Evolutionary conservation across 2,329 filamentous ascomycete species (phyloP), one percentile per base, ranked within the genome.

Genomic region (Clarireedia sp.): DNA sequence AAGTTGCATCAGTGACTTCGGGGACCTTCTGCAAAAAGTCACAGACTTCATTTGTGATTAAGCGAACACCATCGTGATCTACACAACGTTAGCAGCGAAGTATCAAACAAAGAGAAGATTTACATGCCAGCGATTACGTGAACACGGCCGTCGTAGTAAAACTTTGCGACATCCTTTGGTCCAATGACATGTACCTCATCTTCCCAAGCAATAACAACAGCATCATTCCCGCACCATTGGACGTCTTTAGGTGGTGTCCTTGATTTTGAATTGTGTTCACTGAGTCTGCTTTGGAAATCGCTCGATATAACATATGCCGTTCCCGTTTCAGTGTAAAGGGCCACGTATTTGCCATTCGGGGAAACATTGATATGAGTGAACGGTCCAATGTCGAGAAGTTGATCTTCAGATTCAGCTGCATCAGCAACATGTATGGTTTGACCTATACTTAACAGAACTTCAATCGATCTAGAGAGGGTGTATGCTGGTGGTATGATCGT

Each of bases 1-100:
- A 97, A 2, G 96, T 90, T 55, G 95, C 87, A 56, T 95, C 86
- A 0, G 87, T 91, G 40, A 90, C 87, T 60, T 85, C 82, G 0
- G 92, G 89, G 0, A 99, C 90, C 67, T 90, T 91, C 66, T 99
- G 91, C n/a, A 99, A 69, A 67, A 97, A 97, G 64, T 99, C 94
- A 72, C 92, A 97, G n/a, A 88, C 85, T 65, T 96, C 89, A 64
- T 95, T 96, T 3, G 90, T 95, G 46, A 99, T 78, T 8, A 99
- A 74, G 16, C 91, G 82, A 23, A 96, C 85, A n/a, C 94, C 94
- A 67, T 99, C 94, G 59, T 81, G 74, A 60, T 86, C 82, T 81
- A 47, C 5, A 1, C 1, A 37, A n/a, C 67, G 64, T 55, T 40
- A 26, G 6, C n/a, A 40, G 7, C 29, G 16, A 21, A 23, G 8